Evolutionary conservation across 805 yeast species (phyloP).

Genomic region (Pichia sporocuriosa): DNA sequence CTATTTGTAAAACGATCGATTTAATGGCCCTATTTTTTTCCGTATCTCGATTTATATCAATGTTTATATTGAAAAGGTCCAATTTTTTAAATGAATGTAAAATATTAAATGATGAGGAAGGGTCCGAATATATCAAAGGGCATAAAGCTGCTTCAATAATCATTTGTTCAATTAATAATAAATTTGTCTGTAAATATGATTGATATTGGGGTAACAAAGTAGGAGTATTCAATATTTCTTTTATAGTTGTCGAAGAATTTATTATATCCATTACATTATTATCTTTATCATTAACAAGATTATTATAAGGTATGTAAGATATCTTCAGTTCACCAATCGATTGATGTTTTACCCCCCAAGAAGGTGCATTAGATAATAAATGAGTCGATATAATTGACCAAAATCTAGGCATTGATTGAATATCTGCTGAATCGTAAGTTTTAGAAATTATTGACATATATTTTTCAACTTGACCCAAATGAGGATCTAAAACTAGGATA

Average conservation of each 20-base stretch:
- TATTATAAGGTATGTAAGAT: constrained; percentile 15
- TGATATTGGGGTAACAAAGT: constrained; percentile 5
- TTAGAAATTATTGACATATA: constrained; percentile 10
- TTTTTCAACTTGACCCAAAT: constrained; percentile 16
- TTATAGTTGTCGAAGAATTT: constrained; percentile 13
- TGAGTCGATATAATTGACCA: constrained; percentile 22
- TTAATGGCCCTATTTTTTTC: background rate
- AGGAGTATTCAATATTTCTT: constrained; percentile 11
- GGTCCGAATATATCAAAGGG: constrained; percentile 15
- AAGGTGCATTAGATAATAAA: constrained; percentile 11
- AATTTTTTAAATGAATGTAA: background rate
- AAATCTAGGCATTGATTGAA: constrained; percentile 15
- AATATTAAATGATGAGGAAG: background rate
- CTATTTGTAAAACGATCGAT: background rate
- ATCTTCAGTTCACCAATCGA: constrained; percentile 20
- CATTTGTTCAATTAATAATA: constrained; percentile 18
- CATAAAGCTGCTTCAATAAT: constrained; percentile 20
- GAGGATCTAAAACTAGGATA: constrained; percentile 23
- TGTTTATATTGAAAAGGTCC: background rate
- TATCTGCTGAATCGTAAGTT: background rate
- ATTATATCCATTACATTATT: constrained; percentile 2
- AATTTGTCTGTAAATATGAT: background rate
- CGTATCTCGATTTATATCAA: background rate
- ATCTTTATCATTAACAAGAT: background rate
- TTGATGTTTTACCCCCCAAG: constrained; percentile 22